Evolutionary conservation across 371 early-diverging fungal genomes (phyloP), one percentile per base, ranked within the genome.

Genomic region (Rhizopus delemar): DNA sequence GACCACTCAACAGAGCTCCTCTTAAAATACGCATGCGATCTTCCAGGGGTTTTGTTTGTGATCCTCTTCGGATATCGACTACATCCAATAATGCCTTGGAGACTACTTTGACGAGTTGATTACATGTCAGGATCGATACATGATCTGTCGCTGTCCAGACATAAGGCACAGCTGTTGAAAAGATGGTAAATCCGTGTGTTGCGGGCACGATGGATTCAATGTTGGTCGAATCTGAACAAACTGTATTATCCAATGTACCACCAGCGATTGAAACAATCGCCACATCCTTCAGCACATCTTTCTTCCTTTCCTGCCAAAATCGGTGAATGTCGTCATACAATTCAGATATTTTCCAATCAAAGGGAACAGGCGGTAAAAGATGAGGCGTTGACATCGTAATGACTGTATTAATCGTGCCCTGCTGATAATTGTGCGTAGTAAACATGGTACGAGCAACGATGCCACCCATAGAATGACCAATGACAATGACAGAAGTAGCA

Each of bases 381-480:
- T 98, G 98, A 6, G 98, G 97, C 3, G 96, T 92, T 0, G 97
- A 88, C 45, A 95, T 71, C 0, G 98, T 98, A 51, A 96, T 68
- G 56, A 98, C 86, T 4, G 93, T 88, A 56, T 89, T 86, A 50
- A 97, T 87, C 0, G 90, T 82, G 2, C 90, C 90, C 3, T 84
- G 81, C 4, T 78, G 73, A 65, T 92, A 91, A 63, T 87, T 91
- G n/a, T 72, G 63, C 68, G 93, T 74, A 1, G 86, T 86, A 54
- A 94, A 82, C 63, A 92, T 80, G 5, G 90, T 82, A 9, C 97
- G 77, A 11, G 95, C 95, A 2, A 97, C 97, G 13, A 96, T 82
- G 29, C 98, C 98, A 13, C 98, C 98, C 97, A 98, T 97, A 12
- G 95, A 95, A 63, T 97, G 98, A 3, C 93, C 97, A 36, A 98